Percentiles rank a stretch among this genome's conserved stretches.
Conservation (phyloP, 139 green algal species). For the Medakamo hakoo region DNA sequence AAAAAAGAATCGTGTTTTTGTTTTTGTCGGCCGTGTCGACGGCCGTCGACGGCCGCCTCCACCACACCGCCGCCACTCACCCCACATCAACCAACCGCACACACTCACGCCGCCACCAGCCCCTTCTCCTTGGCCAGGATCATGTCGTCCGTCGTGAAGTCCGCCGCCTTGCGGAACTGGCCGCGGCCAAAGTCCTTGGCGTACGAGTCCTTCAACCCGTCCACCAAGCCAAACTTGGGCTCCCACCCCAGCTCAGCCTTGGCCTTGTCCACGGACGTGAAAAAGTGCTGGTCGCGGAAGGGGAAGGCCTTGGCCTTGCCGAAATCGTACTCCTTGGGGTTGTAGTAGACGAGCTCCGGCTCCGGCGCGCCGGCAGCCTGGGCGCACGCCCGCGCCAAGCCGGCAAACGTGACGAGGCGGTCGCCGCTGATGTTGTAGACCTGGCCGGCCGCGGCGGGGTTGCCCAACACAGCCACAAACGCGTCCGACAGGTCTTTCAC, state of each 20-base stretch:
- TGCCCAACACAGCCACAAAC: conserved; percentile 61
- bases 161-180: conserved; percentile 73
- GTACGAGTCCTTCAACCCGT: conserved; percentile 78
- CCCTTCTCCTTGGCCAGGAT: conserved; percentile 51
- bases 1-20: no score
- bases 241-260: conserved; percentile 70
- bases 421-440: conserved; percentile 60
- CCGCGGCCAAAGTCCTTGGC: conserved; percentile 85
- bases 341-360: conserved; percentile 86
- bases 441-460: conserved; percentile 51
- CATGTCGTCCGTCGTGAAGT: conserved; percentile 85
- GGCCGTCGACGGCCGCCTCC: no score
- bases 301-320: conserved; percentile 81
- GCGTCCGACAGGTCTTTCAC: conserved; percentile 78
- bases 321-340: conserved; percentile 94
- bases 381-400: conserved; percentile 83
- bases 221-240: conserved; percentile 74
- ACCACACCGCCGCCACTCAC: no score
- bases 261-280: conserved; percentile 81
- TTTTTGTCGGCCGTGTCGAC: no score
- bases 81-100: no score
- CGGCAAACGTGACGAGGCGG: conserved; percentile 86
- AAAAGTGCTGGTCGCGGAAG: conserved; percentile 94
- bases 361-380: conserved; percentile 60
- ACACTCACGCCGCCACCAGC: conserved; percentile 4